Evolutionary conservation across 1,284 basidiomycete genomes (phyloP), one percentile per base, ranked within the genome.

Genomic region (Termitomyces sp.): DNA sequence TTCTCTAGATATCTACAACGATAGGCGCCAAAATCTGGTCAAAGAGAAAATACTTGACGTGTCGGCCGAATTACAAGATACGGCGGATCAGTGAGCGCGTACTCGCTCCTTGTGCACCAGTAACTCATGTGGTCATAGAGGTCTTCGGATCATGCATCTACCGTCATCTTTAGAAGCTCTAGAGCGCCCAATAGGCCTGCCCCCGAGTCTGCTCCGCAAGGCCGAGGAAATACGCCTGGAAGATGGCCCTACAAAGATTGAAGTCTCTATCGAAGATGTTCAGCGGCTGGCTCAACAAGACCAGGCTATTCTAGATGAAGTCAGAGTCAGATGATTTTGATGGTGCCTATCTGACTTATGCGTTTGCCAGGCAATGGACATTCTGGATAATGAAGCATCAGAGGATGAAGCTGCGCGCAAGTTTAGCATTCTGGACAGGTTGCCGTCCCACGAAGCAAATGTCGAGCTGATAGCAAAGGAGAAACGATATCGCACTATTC

Each of bases 131-230:
- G 54, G 21, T 21, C 39, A 39, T 52, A 95, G 91, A 56, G 79
- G 79, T 0, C 72, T 98, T 3, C 84, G 83, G 58, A 76, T 77
- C 1, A 77, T 95, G 39, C 89, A 92, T 61, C 79, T 98, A 8
- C 96, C 95, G 1, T 87, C 89, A 0, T 81, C 90, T 0, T 78
- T 98, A 30, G 92, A 98, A 66, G 94, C 94, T 0, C 73, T 97
- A 2, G 92, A 97, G 62, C 80, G 87, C 36, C 91, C 91, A 0
- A 81, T 92, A 34, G 92, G 93, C 5, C 73, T 98, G 5, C 96
- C 97, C 1, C 91, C 93, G 0, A 92, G 92, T 58, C 72, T 98
- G 13, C 69, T 98, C 41, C 83, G 83, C 58, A 94, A 94, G 69
- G 89, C 92, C 0, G 89, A 93, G 66, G 90, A 97, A 68, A 84